These are phyloP conservation scores for Debaryomyces subglobosus DNA, from an alignment of 1,139 yeast genomes.

Conservation along the genomic window DNA sequence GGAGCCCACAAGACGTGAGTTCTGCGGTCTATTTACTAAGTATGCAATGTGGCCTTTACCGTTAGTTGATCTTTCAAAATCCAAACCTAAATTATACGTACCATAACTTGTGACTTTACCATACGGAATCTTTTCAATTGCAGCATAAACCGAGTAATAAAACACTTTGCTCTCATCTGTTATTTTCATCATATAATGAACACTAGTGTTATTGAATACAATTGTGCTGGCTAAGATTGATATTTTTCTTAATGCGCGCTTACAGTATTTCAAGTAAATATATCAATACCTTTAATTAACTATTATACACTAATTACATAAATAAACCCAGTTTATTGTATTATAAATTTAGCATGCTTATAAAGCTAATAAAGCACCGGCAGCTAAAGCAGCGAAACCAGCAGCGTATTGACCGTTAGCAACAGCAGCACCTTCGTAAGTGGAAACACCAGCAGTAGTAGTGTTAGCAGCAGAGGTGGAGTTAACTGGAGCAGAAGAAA, in stretches of 20 bases:
- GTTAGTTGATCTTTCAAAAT: slow-evolving; percentile 14
- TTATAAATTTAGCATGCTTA: slow-evolving; percentile 25
- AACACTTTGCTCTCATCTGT: slow-evolving; percentile 59
- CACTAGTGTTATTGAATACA: neutral
- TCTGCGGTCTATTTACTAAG: slow-evolving; percentile 60
- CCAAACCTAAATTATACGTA: slow-evolving; percentile 18
- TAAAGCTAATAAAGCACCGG: slow-evolving; percentile 57
- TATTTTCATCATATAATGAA: slow-evolving; percentile 21
- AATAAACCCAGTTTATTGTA: slow-evolving; percentile 7
- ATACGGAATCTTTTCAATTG: slow-evolving; percentile 57
- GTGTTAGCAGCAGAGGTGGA: slow-evolving; percentile 22
- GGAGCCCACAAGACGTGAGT: slow-evolving; percentile 75
- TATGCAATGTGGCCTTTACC: slow-evolving; percentile 64
- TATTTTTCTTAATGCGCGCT: neutral
- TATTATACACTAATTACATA: slow-evolving; percentile 8
- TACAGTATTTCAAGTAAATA: neutral
- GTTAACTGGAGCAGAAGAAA: slow-evolving; percentile 18
- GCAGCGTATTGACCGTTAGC: slow-evolving; percentile 38
- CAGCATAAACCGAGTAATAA: slow-evolving; percentile 60
- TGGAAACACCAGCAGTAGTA: slow-evolving; percentile 36
- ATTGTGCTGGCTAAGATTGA: neutral
- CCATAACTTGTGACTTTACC: slow-evolving; percentile 74
- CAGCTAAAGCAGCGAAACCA: slow-evolving; percentile 55
- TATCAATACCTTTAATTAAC: slow-evolving; percentile 1
- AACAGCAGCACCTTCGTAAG: slow-evolving; percentile 46